Conservation (phyloP, 2,329 filamentous ascomycete species). For the Lachnellula suecica region DNA sequence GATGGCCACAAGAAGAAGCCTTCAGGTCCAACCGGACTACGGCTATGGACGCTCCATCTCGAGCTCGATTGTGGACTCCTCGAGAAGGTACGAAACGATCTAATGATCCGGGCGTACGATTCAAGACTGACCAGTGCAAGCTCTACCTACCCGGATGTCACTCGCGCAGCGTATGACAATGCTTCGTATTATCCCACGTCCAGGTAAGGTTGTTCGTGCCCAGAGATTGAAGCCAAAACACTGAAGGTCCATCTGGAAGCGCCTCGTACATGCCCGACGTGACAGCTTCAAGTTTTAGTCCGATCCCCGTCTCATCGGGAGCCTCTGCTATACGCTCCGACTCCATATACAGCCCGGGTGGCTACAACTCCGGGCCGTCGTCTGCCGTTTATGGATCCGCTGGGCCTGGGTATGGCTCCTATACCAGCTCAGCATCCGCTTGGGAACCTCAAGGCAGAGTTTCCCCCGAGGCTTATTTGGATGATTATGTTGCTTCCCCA, state of each 20-base stretch:
- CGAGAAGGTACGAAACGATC: slow-evolving; percentile 32
- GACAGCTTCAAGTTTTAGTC: slow-evolving; percentile 27
- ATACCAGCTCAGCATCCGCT: slow-evolving; percentile 26
- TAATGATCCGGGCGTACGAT: slow-evolving; percentile 4
- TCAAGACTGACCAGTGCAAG: slow-evolving; percentile 29
- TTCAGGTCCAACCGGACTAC: slow-evolving; percentile 32
- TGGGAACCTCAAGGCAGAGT: slow-evolving; percentile 34
- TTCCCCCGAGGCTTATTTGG: slow-evolving; percentile 33
- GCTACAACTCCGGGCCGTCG: slow-evolving; percentile 28
- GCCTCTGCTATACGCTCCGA: slow-evolving; percentile 25
- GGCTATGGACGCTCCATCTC: slow-evolving; percentile 26
- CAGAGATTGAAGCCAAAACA: slow-evolving; percentile 17
- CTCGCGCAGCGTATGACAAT: slow-evolving; percentile 26
- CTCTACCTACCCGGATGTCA: slow-evolving; percentile 26
- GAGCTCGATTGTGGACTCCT: slow-evolving; percentile 24
- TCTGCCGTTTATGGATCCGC: slow-evolving; percentile 31
- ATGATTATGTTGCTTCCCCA: slow-evolving; percentile 51
- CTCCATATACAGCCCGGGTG: slow-evolving; percentile 29
- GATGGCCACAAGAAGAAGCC: slow-evolving; percentile 34
- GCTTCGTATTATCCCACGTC: slow-evolving; percentile 30
- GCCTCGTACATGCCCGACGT: slow-evolving; percentile 26
- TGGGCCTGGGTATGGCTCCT: slow-evolving; percentile 29
- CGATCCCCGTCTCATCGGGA: slow-evolving; percentile 21
- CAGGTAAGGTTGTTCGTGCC: slow-evolving; percentile 29
- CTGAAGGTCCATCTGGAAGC: slow-evolving; percentile 30